phyloP scores from a whole-genome alignment of 805 yeast genomes.

The Metschnikowia anglica region DNA sequence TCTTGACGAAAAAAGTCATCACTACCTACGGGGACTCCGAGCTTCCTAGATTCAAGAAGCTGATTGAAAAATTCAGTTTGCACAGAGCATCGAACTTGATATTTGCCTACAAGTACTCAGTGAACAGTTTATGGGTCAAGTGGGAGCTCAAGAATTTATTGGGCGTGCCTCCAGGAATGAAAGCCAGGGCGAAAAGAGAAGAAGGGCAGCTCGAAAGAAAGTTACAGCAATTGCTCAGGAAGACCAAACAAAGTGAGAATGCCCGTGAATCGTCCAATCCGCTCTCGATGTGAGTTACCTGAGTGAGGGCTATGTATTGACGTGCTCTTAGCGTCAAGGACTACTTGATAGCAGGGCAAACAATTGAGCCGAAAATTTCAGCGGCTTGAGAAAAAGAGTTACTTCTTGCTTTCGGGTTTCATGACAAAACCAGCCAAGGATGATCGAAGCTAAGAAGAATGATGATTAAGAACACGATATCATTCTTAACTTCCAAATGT shows the following conservation, averaged over 20 bases:
- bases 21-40: conserved; percentile 11
- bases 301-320: no score
- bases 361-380: no score
- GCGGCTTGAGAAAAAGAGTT: no score
- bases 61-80: conserved; percentile 14
- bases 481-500: no score
- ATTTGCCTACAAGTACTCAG: conserved; percentile 32
- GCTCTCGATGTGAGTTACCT: not conserved
- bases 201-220: not conserved
- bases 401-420: no score
- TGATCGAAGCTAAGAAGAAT: no score
- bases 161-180: conserved; percentile 22
- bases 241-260: not conserved
- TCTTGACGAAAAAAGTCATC: conserved; percentile 3
- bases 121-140: conserved; percentile 25
- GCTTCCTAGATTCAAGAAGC: conserved; percentile 11
- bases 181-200: conserved; percentile 1
- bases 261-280: not conserved
- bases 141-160: conserved; percentile 33
- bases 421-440: no score
- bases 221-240: not conserved
- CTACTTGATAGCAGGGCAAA: no score
- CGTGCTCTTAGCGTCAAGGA: no score
- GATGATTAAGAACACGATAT: no score
- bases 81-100: conserved; percentile 26